Conservation (phyloP, 306 rosid species). For the Begonia loranthoides region DNA sequence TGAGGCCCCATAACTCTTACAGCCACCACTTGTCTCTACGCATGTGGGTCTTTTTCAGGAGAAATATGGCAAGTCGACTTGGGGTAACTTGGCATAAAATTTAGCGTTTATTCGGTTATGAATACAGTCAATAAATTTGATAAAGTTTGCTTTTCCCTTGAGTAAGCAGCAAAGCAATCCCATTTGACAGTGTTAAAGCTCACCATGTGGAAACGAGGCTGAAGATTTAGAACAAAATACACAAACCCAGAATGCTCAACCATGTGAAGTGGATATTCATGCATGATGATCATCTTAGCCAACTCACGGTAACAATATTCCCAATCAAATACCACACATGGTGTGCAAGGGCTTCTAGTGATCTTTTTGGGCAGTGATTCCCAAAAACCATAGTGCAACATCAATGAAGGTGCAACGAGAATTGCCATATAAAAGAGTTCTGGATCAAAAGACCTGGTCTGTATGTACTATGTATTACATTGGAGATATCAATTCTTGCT, state of each 20-base stretch:
- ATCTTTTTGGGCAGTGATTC: conserved; percentile 70
- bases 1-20: conserved; percentile 76
- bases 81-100: too few species aligned
- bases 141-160: conserved; percentile 56
- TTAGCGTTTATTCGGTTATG: conserved; percentile 81
- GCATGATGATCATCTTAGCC: conserved; percentile 95
- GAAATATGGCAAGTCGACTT: too few species aligned
- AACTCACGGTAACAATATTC: conserved; percentile 82
- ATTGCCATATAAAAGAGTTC: too few species aligned
- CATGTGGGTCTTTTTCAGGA: too few species aligned
- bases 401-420: too few species aligned
- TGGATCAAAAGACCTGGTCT: too few species aligned
- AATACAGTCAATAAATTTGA: conserved; percentile 51
- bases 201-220: conserved; percentile 82
- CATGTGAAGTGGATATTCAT: conserved; percentile 92
- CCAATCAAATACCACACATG: conserved; percentile 53
- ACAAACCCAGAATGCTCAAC: conserved; percentile 91
- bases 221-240: conserved; percentile 73
- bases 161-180: conserved; percentile 84
- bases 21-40: conserved; percentile 67
- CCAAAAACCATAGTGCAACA: too few species aligned
- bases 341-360: conserved; percentile 45
- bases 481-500: too few species aligned
- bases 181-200: conserved; percentile 89
- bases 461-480: too few species aligned